Evolutionary conservation across 1,284 basidiomycete genomes (phyloP).

Genomic region (Trichosporon ovoides): DNA sequence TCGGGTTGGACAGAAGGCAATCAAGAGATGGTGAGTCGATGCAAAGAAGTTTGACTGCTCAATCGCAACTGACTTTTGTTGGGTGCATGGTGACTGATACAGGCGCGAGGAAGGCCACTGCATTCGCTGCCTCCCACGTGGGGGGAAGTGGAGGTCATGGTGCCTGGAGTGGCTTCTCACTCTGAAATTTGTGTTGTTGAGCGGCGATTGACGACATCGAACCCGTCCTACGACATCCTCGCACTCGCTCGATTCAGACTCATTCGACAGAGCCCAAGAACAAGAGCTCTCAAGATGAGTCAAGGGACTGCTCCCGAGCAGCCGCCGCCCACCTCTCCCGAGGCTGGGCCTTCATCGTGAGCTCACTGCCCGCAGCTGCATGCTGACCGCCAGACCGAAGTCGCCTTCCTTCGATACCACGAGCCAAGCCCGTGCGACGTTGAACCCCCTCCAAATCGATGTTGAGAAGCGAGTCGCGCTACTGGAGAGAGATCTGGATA

Average conservation of each 20-base stretch:
- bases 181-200: slow-evolving; percentile 15
- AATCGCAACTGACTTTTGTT: no score
- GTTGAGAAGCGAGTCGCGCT: slow-evolving; percentile 3
- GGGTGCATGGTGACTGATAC: no score
- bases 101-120: not conserved
- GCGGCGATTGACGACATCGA: not conserved
- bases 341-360: slow-evolving; percentile 8
- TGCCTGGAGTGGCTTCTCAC: not conserved
- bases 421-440: not conserved
- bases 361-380: not conserved
- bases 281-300: slow-evolving; percentile 6
- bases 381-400: slow-evolving; percentile 5
- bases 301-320: slow-evolving; percentile 6
- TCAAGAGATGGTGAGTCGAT: not conserved
- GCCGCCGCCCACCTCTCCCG: not conserved
- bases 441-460: slow-evolving; percentile 12
- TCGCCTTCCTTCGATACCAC: slow-evolving; percentile 4
- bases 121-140: not conserved
- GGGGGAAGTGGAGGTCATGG: not conserved
- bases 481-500: slow-evolving; percentile 10
- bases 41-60: not conserved
- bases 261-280: not conserved
- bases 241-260: not conserved
- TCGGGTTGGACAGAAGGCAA: no score
- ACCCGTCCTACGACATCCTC: not conserved